Base-by-base conservation (phyloP, 495 filamentous ascomycete genomes). In the Chaetomidium leptoderma region DNA sequence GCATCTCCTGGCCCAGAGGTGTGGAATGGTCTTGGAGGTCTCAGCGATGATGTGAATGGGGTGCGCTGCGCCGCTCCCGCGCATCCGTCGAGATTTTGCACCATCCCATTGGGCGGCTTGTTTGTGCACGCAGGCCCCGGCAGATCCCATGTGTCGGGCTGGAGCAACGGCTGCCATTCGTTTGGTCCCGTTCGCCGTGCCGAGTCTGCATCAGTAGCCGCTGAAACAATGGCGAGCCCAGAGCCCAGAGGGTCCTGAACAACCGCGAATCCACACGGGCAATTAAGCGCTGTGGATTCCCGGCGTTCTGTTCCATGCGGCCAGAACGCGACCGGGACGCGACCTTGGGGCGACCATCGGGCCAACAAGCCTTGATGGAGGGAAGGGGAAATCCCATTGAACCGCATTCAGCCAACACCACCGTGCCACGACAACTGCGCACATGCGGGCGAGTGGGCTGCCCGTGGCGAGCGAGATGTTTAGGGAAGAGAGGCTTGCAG, bases 131-230 rank as follows among this genome's bases (percentile, higher is more conserved):
- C 13, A 39, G 32, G 14, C n/a, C n/a, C n/a, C n/a, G n/a, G 8
- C 30, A 14, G 6, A 17, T 23, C 40, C 33, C 37, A 2, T 33
- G 53, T 55, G 19, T 46, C 53, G 40, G 7, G 29, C 17, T 39
- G 42, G 53, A 26, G 53, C 53, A 14, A 47, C 29, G 53, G 13
- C 11, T 6, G 33, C 55, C 29, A 57, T 7, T 57, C 24, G 45
- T 57, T 57, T 49, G n/a, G 21, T 43, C n/a, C 14, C 24, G 8
- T 40, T n/a, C 1, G 8, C 3, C 7, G 17, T 24, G 30, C 42
- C 30, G 14, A 29, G 24, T 13, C 8, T 43, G 45, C 55, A 47
- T 30, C 55, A 49, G 24, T 33, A 57, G 55, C 33, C 55, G 55
- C 55, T 57, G 45, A 49, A 57, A 50, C 45, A 40, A 45, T 26